phyloP scores from a whole-genome alignment of 2,329 filamentous ascomycete species.

The Seiridium unicorne region DNA sequence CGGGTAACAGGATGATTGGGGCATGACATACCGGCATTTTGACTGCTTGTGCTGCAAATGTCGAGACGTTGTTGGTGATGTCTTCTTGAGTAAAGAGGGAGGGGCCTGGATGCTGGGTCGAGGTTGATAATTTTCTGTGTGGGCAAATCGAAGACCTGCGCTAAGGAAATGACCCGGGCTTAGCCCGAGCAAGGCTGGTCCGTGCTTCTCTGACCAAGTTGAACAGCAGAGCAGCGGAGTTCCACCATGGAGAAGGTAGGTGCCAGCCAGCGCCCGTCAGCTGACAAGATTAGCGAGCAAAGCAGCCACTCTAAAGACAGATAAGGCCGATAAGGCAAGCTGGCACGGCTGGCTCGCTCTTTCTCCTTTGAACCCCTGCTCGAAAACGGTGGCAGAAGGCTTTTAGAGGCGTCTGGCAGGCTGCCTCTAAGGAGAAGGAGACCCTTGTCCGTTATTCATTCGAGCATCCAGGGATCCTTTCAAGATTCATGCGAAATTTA shows the following conservation, averaged over 20 bases:
- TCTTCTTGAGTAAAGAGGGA: conserved; percentile 9
- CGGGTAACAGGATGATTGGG: background rate
- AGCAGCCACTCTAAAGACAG: too few species aligned
- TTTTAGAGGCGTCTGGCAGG: background rate
- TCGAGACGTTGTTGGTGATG: conserved; percentile 30
- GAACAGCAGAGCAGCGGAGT: background rate
- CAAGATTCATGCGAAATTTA: conserved; percentile 4
- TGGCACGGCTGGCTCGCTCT: background rate
- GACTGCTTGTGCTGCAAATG: conserved; percentile 35
- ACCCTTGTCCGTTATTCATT: background rate
- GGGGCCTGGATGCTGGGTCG: background rate
- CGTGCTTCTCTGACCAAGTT: background rate
- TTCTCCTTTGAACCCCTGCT: conserved; percentile 1
- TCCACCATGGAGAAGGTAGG: background rate
- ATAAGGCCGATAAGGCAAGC: background rate
- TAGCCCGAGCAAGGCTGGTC: conserved; percentile 1
- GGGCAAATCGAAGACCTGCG: conserved; percentile 1
- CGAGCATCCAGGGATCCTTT: background rate
- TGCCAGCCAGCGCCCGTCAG: background rate
- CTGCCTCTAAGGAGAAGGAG: background rate
- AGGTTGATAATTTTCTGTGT: conserved; percentile 1
- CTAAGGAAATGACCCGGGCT: conserved; percentile 2
- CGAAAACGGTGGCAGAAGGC: background rate
- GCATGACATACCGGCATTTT: conserved; percentile 38
- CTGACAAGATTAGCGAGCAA: background rate